phyloP scores from a whole-genome alignment of 1,139 yeast genomes.

The Candida smagusa region DNA sequence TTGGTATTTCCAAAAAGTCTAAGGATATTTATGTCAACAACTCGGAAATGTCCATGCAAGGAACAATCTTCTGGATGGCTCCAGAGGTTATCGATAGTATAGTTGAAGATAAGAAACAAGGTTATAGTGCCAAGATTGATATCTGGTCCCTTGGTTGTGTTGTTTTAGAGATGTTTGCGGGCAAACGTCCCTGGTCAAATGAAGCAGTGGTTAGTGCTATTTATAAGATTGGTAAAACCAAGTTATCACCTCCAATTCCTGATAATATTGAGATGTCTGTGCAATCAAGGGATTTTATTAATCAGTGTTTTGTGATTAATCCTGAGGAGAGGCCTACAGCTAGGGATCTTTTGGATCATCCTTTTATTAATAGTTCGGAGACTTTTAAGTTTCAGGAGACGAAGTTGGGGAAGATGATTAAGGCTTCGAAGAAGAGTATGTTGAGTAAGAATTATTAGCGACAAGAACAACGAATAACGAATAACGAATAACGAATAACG shows the following conservation, averaged over 20 bases:
- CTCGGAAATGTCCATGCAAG: constrained; percentile 93
- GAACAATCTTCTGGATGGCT: constrained; percentile 99
- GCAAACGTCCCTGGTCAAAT: constrained; percentile 80
- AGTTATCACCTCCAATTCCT: constrained; percentile 92
- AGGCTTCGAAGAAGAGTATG: constrained; percentile 26
- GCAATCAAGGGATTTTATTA: constrained; percentile 68
- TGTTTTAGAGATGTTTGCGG: constrained; percentile 91
- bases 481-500: no score
- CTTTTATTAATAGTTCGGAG: constrained; percentile 50
- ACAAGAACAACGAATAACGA: no score
- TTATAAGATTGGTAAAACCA: constrained; percentile 69
- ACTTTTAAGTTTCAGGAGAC: constrained; percentile 64
- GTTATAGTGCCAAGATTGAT: constrained; percentile 94
- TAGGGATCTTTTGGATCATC: constrained; percentile 55
- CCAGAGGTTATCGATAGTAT: constrained; percentile 92
- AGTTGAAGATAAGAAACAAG: constrained; percentile 75
- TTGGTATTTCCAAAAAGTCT: constrained; percentile 90
- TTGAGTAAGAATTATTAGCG: constrained; percentile 2
- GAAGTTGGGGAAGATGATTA: constrained; percentile 50
- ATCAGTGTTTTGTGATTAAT: constrained; percentile 74
- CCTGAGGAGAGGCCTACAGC: constrained; percentile 91
- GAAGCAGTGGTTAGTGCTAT: constrained; percentile 77
- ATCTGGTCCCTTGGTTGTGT: constrained; percentile 96
- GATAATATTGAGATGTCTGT: constrained; percentile 70
- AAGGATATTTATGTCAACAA: constrained; percentile 84